Evolutionary conservation across 805 yeast species (phyloP), one percentile per base, ranked within the genome.

Genomic region (Kodamaea lidongshanica): DNA sequence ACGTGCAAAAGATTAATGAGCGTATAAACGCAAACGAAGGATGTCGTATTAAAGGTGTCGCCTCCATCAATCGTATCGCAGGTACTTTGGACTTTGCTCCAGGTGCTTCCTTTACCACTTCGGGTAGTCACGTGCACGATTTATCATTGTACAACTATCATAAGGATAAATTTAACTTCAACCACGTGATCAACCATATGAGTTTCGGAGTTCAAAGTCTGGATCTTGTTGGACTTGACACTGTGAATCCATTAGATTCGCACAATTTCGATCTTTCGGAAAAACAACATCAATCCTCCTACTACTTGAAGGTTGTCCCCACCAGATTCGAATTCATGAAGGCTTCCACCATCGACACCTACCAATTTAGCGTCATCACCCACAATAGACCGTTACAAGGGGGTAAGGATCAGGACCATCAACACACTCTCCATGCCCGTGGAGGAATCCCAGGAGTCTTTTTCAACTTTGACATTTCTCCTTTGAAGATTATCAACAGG

Each of bases 31-130:
- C 42, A 30, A 52, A 52, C 31, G 95, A 89, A 58, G 98, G 98
- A 16, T 92, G 98, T 58, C 71, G 94, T 41, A 67, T 92, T 23
- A 69, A 71, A 39, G 98, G 98, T 17, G 65, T 71, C 13, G 79
- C 94, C 5, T 64, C 74, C 43, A 74, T 92, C 48, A 84, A 84
- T 56, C 75, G 94, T 58, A 81, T 92, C 25, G 78, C 81, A 13
- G 98, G 98, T 27, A 82, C 85, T 48, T 60, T 92, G 40, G 97
- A 92, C 61, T 87, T 92, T 67, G 96, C 96, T 1, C 97, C 98
- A 4, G 98, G 98, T 23, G 76, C 81, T 15, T 77, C 94, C 2
- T 68, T 66, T 46, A 72, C 78, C 22, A 54, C 58, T 34, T 56
- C 60, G 7, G 75, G 74, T 11, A 68, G 70, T 29, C 98, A 92